A percentile compares a stretch with the other conserved stretches of the same genome.
phyloP scores from a whole-genome alignment of 140 eudicot species.

The Oenanthe javanica region DNA sequence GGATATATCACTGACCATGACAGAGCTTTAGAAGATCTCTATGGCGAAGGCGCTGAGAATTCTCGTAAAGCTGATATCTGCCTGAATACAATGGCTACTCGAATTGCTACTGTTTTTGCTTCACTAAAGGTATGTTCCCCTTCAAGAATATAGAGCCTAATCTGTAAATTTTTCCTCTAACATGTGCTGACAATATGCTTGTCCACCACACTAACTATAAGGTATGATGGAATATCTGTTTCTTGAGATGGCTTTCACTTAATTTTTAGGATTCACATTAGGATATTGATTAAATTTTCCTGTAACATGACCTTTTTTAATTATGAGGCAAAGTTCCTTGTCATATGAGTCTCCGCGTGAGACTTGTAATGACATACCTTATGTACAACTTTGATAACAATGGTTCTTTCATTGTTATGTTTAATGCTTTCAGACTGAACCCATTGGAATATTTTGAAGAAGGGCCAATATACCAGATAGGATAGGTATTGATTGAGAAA shows the following conservation, averaged over 20 bases:
- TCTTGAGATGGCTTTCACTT: too few species aligned
- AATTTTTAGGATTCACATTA: background rate
- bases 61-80: constrained; percentile 45
- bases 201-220: background rate
- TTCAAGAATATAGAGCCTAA: too few species aligned
- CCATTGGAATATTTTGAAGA: background rate
- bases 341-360: background rate
- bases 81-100: constrained; percentile 59
- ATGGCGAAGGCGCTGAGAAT: constrained; percentile 47
- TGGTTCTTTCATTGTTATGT: background rate
- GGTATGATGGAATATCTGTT: background rate
- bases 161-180: background rate
- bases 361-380: background rate
- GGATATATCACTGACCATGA: constrained; percentile 86
- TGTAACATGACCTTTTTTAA: background rate
- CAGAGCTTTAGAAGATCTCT: constrained; percentile 70
- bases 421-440: background rate
- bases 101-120: constrained; percentile 92
- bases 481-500: background rate
- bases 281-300: background rate
- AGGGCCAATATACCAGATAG: background rate
- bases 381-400: background rate
- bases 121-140: constrained; percentile 65
- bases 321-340: background rate
- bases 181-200: background rate